Evolutionary conservation across 192 early-diverging fungal genomes (phyloP).

Genomic region (Coemansia aciculifera): DNA sequence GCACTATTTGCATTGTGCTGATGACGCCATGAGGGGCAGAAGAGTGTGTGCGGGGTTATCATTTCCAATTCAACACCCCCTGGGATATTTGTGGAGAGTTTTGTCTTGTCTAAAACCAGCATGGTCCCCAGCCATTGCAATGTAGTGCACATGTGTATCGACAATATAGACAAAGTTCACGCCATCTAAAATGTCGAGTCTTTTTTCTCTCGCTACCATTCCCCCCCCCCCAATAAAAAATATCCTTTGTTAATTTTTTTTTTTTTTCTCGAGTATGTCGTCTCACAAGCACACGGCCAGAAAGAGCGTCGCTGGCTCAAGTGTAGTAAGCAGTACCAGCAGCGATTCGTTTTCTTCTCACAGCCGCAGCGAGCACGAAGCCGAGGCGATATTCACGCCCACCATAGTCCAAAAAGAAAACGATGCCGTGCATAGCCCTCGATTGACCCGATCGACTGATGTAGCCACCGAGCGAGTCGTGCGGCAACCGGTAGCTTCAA

Average conservation of each 20-base stretch:
- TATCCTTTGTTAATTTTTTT: not conserved
- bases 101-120: not conserved
- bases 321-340: not conserved
- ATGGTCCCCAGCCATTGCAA: not conserved
- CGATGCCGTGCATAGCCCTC: not conserved
- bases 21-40: not conserved
- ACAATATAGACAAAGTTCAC: not conserved
- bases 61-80: not conserved
- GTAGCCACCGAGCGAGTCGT: not conserved
- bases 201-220: not conserved
- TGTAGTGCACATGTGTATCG: slow-evolving; percentile 3
- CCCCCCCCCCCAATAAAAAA: not conserved
- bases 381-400: not conserved
- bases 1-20: not conserved
- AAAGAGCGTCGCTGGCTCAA: not conserved
- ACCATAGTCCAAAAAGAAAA: not conserved
- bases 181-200: not conserved
- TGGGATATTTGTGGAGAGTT: not conserved
- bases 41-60: not conserved
- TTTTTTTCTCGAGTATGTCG: not conserved
- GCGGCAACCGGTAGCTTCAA: slow-evolving; percentile 1
- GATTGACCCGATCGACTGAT: not conserved
- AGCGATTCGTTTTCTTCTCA: not conserved
- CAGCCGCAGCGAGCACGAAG: not conserved
- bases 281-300: not conserved